These are phyloP conservation scores for Aspergillus ustus DNA, from an alignment of 2,329 filamentous ascomycete genomes.

Conservation along the genomic window DNA sequence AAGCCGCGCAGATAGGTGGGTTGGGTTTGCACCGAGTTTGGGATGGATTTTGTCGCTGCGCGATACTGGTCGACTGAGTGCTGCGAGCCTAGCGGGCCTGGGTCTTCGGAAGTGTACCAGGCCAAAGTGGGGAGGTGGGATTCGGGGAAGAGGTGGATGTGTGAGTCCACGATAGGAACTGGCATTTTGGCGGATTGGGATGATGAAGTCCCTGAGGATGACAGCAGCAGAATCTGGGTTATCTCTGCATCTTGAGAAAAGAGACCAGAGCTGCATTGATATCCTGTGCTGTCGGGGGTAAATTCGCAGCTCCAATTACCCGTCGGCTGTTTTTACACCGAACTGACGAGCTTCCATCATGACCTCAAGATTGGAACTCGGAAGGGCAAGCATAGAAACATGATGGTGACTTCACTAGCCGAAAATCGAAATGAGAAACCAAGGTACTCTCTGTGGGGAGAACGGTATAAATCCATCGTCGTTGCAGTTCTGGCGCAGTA, in stretches of 20 bases:
- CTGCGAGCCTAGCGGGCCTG: constrained; percentile 65
- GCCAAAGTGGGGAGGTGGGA: constrained; percentile 68
- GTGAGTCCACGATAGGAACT: constrained; percentile 76
- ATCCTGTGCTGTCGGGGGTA: constrained; percentile 11
- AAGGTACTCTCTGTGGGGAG: neutral
- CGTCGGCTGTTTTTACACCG: constrained; percentile 15
- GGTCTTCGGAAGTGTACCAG: constrained; percentile 67
- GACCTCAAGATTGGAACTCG: neutral
- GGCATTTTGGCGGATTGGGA: constrained; percentile 25
- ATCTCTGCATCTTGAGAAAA: neutral
- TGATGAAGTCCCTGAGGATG: neutral
- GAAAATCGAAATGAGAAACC: neutral
- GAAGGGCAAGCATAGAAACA: neutral
- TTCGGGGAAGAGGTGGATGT: constrained; percentile 84
- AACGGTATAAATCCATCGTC: neutral
- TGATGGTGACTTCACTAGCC: neutral
- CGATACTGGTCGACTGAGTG: constrained; percentile 70
- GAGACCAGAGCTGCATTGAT: neutral
- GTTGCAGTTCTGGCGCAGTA: neutral
- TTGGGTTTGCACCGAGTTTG: constrained; percentile 30
- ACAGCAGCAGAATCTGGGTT: neutral
- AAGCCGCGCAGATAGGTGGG: constrained; percentile 65
- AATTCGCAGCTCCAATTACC: constrained; percentile 8
- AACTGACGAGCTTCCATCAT: neutral
- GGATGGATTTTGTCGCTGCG: constrained; percentile 45